These are phyloP conservation scores for Chernovozyma sophiae-reginae DNA, from an alignment of 1,139 yeast species.

Conservation along the genomic window DNA sequence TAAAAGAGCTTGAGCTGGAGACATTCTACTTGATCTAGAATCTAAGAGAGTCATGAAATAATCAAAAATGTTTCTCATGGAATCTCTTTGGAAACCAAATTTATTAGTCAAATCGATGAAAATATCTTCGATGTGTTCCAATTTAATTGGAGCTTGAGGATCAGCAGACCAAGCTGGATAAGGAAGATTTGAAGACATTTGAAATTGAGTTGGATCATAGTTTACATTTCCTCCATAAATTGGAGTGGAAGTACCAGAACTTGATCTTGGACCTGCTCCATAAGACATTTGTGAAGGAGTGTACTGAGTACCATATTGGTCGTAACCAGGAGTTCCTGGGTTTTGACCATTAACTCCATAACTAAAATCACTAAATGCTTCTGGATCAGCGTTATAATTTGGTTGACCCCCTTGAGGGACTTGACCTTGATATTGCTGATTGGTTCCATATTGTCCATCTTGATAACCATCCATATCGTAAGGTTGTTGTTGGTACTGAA, in stretches of 20 bases:
- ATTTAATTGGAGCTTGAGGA: conserved; percentile 71
- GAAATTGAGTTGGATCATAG: conserved; percentile 66
- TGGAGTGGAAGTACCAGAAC: conserved; percentile 92
- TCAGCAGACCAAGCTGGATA: conserved; percentile 97
- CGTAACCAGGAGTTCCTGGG: conserved; percentile 65
- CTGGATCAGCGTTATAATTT: conserved; percentile 54
- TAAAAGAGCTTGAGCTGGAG: conserved; percentile 90
- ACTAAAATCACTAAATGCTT: conserved; percentile 74
- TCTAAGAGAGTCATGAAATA: conserved; percentile 91
- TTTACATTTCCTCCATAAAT: conserved; percentile 66
- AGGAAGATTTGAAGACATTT: conserved; percentile 61
- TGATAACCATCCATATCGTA: conserved; percentile 48
- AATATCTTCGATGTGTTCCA: conserved; percentile 88
- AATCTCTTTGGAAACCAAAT: conserved; percentile 97
- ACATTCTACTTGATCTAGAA: conserved; percentile 94
- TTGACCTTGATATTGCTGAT: conserved; percentile 31
- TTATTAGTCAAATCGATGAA: conserved; percentile 85
- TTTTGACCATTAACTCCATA: conserved; percentile 57
- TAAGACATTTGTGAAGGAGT: conserved; percentile 83
- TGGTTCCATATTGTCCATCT: conserved; percentile 29
- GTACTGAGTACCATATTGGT: conserved; percentile 75
- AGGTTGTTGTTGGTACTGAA: conserved; percentile 51
- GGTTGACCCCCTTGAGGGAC: conserved; percentile 34
- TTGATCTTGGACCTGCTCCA: conserved; percentile 66
- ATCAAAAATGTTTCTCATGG: conserved; percentile 96